phyloP scores from a whole-genome alignment of 1,284 basidiomycete genomes.

The Peniophora sp. region DNA sequence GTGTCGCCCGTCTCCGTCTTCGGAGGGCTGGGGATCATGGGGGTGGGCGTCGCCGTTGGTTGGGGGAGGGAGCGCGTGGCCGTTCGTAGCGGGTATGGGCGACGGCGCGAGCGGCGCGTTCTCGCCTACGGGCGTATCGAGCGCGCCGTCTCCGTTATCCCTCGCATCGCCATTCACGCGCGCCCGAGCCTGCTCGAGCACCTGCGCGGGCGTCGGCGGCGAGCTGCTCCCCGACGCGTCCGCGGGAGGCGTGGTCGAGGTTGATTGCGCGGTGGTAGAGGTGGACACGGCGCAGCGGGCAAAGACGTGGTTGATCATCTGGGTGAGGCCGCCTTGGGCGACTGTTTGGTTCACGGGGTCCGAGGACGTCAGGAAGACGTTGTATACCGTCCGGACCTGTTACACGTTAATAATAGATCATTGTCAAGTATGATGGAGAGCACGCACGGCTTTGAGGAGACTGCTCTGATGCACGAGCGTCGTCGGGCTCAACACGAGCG shows the following conservation, averaged over 20 bases:
- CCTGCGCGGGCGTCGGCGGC: background rate
- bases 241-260: conserved; percentile 10
- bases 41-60: no score
- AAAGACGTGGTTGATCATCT: conserved; percentile 96
- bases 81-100: background rate
- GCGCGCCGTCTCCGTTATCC: background rate
- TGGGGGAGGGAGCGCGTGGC: no score
- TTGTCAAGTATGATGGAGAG: no score
- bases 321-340: conserved; percentile 91
- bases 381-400: conserved; percentile 77
- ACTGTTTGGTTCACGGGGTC: conserved; percentile 93
- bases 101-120: background rate
- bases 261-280: conserved; percentile 10
- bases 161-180: background rate
- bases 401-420: no score
- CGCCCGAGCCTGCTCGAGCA: background rate
- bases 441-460: conserved; percentile 77
- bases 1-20: no score
- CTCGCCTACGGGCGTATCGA: background rate
- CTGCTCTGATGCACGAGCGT: conserved; percentile 90
- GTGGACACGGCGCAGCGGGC: conserved; percentile 50
- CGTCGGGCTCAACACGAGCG: conserved; percentile 79
- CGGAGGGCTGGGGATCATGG: no score
- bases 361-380: conserved; percentile 85
- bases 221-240: background rate